A percentile compares a stretch with the other conserved stretches of the same genome.
phyloP scores from a whole-genome alignment of 2,329 filamentous ascomycete genomes.

The Pseudonectria foliicola region DNA sequence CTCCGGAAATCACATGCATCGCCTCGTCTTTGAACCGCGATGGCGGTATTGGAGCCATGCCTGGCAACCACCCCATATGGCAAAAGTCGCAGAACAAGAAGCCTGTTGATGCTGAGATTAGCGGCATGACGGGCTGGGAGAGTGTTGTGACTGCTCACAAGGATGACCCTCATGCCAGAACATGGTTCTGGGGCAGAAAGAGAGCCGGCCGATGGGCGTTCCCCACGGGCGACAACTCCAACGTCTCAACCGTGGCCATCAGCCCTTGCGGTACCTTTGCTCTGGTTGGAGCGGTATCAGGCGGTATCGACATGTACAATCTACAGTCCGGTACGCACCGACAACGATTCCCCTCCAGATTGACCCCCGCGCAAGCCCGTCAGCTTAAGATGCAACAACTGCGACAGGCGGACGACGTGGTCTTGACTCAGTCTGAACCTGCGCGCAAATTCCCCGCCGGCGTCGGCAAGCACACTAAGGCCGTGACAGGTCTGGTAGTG shows the following conservation, averaged over 20 bases:
- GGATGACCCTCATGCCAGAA: conserved; percentile 75
- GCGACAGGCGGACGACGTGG: conserved; percentile 50
- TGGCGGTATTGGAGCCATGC: conserved; percentile 81
- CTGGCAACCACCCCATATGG: conserved; percentile 75
- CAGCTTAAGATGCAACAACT: conserved; percentile 62
- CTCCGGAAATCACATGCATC: conserved; percentile 84
- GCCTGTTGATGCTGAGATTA: conserved; percentile 60
- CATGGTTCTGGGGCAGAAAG: conserved; percentile 98
- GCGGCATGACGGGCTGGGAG: conserved; percentile 86
- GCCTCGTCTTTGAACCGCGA: conserved; percentile 90
- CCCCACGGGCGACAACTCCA: conserved; percentile 72
- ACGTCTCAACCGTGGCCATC: conserved; percentile 80
- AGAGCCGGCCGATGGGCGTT: conserved; percentile 90
- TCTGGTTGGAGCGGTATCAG: conserved; percentile 74
- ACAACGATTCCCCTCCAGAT: conserved; percentile 74
- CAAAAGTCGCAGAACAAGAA: conserved; percentile 63
- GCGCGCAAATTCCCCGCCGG: conserved; percentile 39
- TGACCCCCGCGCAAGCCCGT: conserved; percentile 72
- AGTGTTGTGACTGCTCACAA: conserved; percentile 91
- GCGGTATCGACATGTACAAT: conserved; percentile 91
- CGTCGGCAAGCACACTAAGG: conserved; percentile 68
- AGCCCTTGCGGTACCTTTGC: conserved; percentile 93
- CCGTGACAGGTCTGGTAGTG: conserved; percentile 79
- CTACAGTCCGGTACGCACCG: conserved; percentile 86
- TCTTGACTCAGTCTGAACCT: conserved; percentile 43